Conservation (phyloP, 1,284 basidiomycete species). For the Cryptococcus sp. region DNA sequence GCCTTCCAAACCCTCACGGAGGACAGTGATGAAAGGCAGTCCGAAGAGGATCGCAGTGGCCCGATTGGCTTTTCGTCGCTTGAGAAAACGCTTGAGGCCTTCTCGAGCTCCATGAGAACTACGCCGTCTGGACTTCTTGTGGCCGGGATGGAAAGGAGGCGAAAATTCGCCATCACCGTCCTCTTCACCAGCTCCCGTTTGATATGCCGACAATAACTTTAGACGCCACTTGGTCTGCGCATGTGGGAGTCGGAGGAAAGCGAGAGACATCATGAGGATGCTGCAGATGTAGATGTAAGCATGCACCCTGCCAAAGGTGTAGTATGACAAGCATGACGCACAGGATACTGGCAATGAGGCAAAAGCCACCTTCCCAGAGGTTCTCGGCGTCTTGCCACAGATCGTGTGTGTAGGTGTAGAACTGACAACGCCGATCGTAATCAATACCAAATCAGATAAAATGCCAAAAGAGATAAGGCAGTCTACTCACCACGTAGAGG, state of each 20-base stretch:
- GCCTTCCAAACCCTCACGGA: conserved; percentile 87
- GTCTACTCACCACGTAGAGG: conserved; percentile 50
- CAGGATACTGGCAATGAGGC: conserved; percentile 63
- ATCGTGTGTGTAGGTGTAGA: conserved; percentile 56
- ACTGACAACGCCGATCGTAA: conserved; percentile 26
- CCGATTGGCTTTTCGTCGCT: conserved; percentile 14
- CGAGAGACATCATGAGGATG: conserved; percentile 64
- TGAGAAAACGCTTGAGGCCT: conserved; percentile 9
- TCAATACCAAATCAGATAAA: background rate
- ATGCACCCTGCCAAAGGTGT: background rate
- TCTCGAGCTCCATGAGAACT: conserved; percentile 2
- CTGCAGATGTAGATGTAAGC: conserved; percentile 14
- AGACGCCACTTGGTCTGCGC: conserved; percentile 84
- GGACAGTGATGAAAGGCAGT: conserved; percentile 79
- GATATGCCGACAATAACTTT: conserved; percentile 75
- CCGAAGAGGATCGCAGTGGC: conserved; percentile 67
- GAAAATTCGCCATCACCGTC: conserved; percentile 11
- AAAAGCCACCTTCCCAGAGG: conserved; percentile 66
- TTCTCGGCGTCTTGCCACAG: conserved; percentile 66
- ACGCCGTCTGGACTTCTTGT: conserved; percentile 4
- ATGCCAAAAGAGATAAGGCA: background rate
- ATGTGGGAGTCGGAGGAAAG: conserved; percentile 71
- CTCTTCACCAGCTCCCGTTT: conserved; percentile 42
- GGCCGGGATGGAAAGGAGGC: conserved; percentile 9
- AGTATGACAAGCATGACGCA: no score